Evolutionary conservation across 2,329 filamentous ascomycete species (phyloP), one percentile per base, ranked within the genome.

Genomic region (Fusarium sterilihyphosum): DNA sequence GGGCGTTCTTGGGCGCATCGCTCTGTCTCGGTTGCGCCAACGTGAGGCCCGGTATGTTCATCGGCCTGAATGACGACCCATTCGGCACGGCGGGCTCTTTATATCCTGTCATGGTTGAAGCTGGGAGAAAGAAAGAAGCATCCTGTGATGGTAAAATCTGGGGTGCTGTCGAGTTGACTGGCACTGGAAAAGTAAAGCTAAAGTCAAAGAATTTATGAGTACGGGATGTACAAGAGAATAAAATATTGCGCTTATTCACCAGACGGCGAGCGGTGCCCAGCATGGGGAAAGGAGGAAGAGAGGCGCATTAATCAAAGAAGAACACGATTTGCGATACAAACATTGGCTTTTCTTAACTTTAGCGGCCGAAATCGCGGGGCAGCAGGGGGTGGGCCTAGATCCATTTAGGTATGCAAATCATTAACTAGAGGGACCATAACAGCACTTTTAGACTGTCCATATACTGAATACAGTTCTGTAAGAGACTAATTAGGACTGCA

Each of bases 31-130:
- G 24, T 20, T 76, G 71, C 13, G 44, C 64, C 14, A 76, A 41
- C 8, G 73, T 76, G 38, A 76, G 73, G 16, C 73, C 73, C 3
- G 73, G 73, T 71, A 76, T 76, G n/a, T 49, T 53, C 24, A 69
- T 54, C 3, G 56, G 40, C 20, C 33, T 38, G 31, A 38, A 31
- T 17, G 41, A 26, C 4, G 41, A 22, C 24, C 62, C 40, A 37
- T 52, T 41, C 20, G 61, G 35, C 17, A 44, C 26, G 26, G 14
- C 17, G 3, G 41, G 41, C 11, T 54, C 43, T 47, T 58, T 24
- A 17, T 75, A 74, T 59, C 41, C 56, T 52, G 61, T 71, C 65
- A 75, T 73, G 61, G 46, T 22, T 38, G 61, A 26, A 24, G 70
- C 58, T 37, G 57, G 20, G 31, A 37, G 22, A 50, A 66, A 53